A percentile compares a stretch with the other conserved stretches of the same genome.
phyloP scores from a whole-genome alignment of 495 filamentous ascomycete species.

The Xylaria castorea region DNA sequence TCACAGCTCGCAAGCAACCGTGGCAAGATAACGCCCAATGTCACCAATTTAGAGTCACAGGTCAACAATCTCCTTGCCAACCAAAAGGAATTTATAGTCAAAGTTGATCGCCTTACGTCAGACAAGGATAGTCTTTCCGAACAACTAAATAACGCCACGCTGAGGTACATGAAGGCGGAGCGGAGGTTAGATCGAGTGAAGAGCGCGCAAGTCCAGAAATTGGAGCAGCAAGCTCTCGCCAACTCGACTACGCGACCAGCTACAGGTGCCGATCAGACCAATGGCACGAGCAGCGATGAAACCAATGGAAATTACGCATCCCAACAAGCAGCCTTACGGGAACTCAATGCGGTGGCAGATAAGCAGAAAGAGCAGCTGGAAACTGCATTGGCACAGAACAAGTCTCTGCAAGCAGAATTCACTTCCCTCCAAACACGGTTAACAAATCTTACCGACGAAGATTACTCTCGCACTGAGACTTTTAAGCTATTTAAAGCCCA shows the following conservation, averaged over 20 bases:
- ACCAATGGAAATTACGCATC: constrained; percentile 69
- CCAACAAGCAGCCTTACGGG: constrained; percentile 65
- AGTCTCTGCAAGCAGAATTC: constrained; percentile 76
- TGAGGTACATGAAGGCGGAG: constrained; percentile 92
- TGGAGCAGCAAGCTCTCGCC: constrained; percentile 86
- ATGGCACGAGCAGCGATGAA: constrained; percentile 61
- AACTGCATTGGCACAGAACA: constrained; percentile 78
- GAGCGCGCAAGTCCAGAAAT: constrained; percentile 86
- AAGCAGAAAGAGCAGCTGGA: constrained; percentile 90
- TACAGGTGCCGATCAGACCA: constrained; percentile 55
- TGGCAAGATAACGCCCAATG: constrained; percentile 63
- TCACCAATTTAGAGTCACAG: constrained; percentile 73
- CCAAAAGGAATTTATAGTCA: constrained; percentile 79
- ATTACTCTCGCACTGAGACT: constrained; percentile 88
- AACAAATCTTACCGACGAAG: constrained; percentile 83
- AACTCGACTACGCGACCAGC: constrained; percentile 60
- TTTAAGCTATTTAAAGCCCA: constrained; percentile 91
- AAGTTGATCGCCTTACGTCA: constrained; percentile 74
- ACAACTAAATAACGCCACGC: constrained; percentile 80
- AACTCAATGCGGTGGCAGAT: constrained; percentile 71
- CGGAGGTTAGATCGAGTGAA: constrained; percentile 88
- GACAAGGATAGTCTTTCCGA: constrained; percentile 87
- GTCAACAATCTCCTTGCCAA: constrained; percentile 75
- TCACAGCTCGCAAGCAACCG: constrained; percentile 47
- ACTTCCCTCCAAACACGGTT: constrained; percentile 64